Evolutionary conservation across 2,329 filamentous ascomycete species (phyloP), one percentile per base, ranked within the genome.

Genomic region (Pyrenochaeta sp.): DNA sequence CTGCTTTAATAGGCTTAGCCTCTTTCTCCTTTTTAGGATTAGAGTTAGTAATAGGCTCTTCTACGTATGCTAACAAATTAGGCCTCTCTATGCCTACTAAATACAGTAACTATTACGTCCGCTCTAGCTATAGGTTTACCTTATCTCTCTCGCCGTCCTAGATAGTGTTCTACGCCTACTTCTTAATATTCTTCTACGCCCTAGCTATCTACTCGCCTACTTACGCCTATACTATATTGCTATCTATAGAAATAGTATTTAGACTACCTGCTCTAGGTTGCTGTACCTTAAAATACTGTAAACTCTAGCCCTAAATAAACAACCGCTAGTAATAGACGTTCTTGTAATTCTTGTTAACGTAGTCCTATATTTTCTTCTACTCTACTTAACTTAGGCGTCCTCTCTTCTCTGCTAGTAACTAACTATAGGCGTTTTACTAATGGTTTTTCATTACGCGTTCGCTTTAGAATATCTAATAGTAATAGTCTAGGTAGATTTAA

Each of bases 31-130:
- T 37, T 17, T 27, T 48, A 3, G 28, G 29, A 20, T 53, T 27
- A 7, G 26, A 10, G 19, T 53, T 23, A 4, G 35, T 31, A 4
- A 37, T 29, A 11, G 41, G 54, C 49, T 56, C 43, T 24, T 50
- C 35, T 4, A 56, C 37, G 14, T 29, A 46, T 10, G 36, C 51
- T 20, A 53, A 27, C 35, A 56, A 52, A 7, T 55, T 28, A 4
- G 42, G 42, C 20, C 48, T 22, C 37, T 55, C 39, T 17, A 55
- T 46, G 9, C 44, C 42, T 8, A 42, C 38, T 29, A 60, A 53
- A 46, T 58, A 58, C 29, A 24, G 44, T 20, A 46, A 35, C 37
- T 42, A 40, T 32, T 55, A 28, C 13, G 51, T 47, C 8, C 47
- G 41, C 22, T 41, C 40, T 35, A 61, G 44, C 41, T 49, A 58